Percentiles rank a stretch among this genome's conserved stretches.
Conservation (phyloP, 1,284 basidiomycete species). For the Cutaneotrichosporon dermatis region DNA sequence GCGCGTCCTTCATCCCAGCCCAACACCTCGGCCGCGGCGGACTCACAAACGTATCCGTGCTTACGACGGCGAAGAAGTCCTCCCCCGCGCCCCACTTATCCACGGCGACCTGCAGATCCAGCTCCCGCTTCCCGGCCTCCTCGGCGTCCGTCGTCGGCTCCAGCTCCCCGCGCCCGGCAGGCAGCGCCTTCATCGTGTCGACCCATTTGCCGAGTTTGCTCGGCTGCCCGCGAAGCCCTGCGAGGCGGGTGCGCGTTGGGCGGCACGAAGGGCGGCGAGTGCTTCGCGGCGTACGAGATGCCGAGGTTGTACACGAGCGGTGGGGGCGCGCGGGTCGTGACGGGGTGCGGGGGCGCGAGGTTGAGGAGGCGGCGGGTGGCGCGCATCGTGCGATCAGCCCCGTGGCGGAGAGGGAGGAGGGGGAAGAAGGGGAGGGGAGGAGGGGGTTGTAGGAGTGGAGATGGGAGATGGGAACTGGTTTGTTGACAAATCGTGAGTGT, state of each 20-base stretch:
- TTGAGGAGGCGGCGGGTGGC: conserved; percentile 12
- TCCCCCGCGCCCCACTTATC: conserved; percentile 44
- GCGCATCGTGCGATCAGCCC: conserved; percentile 7
- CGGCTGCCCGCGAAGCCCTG: conserved; percentile 19
- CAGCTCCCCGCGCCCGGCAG: conserved; percentile 41
- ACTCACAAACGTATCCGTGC: conserved; percentile 33
- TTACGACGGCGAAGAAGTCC: conserved; percentile 40
- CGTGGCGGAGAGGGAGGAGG: neutral
- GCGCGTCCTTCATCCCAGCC: too few species aligned
- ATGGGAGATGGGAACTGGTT: neutral
- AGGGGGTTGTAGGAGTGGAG: neutral
- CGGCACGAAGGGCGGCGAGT: conserved; percentile 44
- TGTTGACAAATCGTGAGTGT: neutral
- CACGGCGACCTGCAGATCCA: conserved; percentile 21
- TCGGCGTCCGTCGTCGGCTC: conserved; percentile 9
- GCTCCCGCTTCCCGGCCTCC: conserved; percentile 29
- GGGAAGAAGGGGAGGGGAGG: neutral
- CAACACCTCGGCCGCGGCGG: neutral
- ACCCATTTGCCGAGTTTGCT: conserved; percentile 38
- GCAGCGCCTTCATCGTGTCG: conserved; percentile 28
- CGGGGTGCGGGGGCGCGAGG: conserved; percentile 11
- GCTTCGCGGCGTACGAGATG: conserved; percentile 46
- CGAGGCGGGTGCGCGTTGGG: conserved; percentile 6
- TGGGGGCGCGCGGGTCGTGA: conserved; percentile 14
- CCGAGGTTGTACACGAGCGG: conserved; percentile 42